These are phyloP conservation scores for Tylopilus subfusipes DNA, from an alignment of 768 basidiomycete species.

Conservation along the genomic window DNA sequence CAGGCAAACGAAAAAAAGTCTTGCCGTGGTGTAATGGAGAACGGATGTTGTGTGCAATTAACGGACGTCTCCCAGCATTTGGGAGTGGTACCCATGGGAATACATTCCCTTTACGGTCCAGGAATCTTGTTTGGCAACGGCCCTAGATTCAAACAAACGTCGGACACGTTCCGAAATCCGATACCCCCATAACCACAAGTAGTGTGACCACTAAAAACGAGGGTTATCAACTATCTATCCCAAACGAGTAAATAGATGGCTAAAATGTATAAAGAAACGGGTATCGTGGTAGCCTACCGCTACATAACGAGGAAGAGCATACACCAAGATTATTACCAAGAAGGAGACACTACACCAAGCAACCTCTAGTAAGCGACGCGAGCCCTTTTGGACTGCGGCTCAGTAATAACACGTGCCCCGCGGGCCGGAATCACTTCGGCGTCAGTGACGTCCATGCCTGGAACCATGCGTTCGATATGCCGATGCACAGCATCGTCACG, in stretches of 20 bases:
- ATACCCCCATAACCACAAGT: neutral
- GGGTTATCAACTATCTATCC: neutral
- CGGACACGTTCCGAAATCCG: neutral
- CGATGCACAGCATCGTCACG: slow-evolving; percentile 33
- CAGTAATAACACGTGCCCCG: slow-evolving; percentile 12
- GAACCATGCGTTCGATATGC: slow-evolving; percentile 29
- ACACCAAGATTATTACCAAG: neutral
- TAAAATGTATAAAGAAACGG: neutral
- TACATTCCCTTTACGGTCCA: slow-evolving; percentile 8
- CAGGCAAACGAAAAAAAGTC: neutral
- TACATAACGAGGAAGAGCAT: neutral
- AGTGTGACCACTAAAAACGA: neutral
- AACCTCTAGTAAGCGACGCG: slow-evolving; percentile 3
- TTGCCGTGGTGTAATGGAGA: neutral
- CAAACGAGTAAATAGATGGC: neutral
- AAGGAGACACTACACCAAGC: neutral
- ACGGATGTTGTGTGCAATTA: neutral
- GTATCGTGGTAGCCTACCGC: slow-evolving; percentile 8
- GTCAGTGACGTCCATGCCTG: slow-evolving; percentile 21
- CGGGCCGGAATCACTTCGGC: slow-evolving; percentile 23
- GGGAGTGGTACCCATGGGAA: slow-evolving; percentile 10
- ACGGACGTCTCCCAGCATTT: neutral
- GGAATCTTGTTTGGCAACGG: slow-evolving; percentile 13
- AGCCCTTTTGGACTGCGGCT: neutral
- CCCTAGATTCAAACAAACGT: slow-evolving; percentile 16